Percentiles rank a stretch among this genome's conserved stretches.
Evolutionary conservation across 2,329 filamentous ascomycete genomes (phyloP).

Genomic region (Fusarium goolgardi): DNA sequence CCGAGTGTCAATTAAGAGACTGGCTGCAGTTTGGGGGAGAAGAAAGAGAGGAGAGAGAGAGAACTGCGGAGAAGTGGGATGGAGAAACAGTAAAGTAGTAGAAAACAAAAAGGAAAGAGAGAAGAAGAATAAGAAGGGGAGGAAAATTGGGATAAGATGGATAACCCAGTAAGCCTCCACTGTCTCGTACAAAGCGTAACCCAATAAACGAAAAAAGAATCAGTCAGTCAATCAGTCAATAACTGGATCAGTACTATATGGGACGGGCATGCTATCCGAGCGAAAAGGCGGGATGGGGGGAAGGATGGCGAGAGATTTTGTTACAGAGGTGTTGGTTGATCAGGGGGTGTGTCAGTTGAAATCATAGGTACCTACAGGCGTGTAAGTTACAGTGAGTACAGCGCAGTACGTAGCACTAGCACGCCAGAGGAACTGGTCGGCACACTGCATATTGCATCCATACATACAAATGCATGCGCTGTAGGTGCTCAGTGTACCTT

Average conservation of each 20-base stretch:
- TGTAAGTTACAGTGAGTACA: slow-evolving; percentile 14
- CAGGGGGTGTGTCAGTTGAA: slow-evolving; percentile 17
- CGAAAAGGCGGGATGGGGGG: slow-evolving; percentile 37
- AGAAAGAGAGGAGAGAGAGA: neutral
- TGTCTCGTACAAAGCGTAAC: slow-evolving; percentile 4
- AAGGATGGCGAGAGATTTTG: slow-evolving; percentile 41
- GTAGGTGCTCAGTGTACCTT: neutral
- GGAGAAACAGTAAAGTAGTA: neutral
- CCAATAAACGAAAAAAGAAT: slow-evolving; percentile 34
- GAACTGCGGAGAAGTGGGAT: slow-evolving; percentile 10
- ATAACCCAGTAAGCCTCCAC: slow-evolving; percentile 14
- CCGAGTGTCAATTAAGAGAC: slow-evolving; percentile 26
- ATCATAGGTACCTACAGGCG: neutral
- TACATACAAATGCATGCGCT: slow-evolving; percentile 7
- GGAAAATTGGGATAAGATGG: neutral
- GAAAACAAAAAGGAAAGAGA: neutral
- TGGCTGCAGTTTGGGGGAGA: slow-evolving; percentile 8
- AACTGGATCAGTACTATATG: neutral
- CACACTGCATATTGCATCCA: slow-evolving; percentile 26
- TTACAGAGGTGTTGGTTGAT: slow-evolving; percentile 11
- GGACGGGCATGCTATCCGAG: slow-evolving; percentile 25
- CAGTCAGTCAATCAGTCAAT: slow-evolving; percentile 16
- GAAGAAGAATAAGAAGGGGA: slow-evolving; percentile 6
- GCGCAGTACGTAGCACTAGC: neutral
- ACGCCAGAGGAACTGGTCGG: slow-evolving; percentile 16